Evolutionary conservation across 2,329 filamentous ascomycete species (phyloP), one percentile per base, ranked within the genome.

Genomic region (Hirsutella minnesotensis): DNA sequence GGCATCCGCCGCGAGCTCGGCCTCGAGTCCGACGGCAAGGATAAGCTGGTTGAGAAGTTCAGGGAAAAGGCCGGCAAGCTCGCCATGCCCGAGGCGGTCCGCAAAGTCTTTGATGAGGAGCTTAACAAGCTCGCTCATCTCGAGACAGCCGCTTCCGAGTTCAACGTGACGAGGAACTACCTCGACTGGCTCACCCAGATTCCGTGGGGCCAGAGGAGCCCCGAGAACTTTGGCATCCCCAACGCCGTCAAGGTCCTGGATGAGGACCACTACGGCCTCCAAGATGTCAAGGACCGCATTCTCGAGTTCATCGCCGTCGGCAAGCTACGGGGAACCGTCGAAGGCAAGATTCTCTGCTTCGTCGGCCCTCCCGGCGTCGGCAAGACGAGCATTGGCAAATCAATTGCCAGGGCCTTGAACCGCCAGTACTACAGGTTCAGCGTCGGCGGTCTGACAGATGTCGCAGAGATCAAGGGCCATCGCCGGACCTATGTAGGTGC

Each of bases 361-460:
- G 94, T 98, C 43, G 92, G 92, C 1, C 92, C 92, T 41, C 92
- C 92, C 16, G 92, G 92, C 69, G 92, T 98, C 21, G 92, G 92
- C 55, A 98, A 98, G 72, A 98, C 92, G 3, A 95, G 89, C 62
- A 98, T 98, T 52, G 92, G 92, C 59, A 98, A 98, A 63, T 96
- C 89, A 0, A 95, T 98, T 54, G 92, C 92, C 15, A 79, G 90
- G 43, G 94, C 92, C 22, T 69, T 98, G 45, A 95, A 95, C 65
- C 76, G 94, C 46, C 83, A 98, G 58, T 98, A 98, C 69, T 98
- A 98, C 69, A 79, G 92, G 52, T 98, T 98, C 72, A 95, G 89
- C 57, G 92, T 98, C 9, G 92, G 92, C 58, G 92, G 92, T 53
- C 73, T 98, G 51, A 94, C 90, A 4, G 92, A 98, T 64, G 94